Base-by-base conservation (phyloP, 306 rosid species). In the Begonia peltatifolia region DNA sequence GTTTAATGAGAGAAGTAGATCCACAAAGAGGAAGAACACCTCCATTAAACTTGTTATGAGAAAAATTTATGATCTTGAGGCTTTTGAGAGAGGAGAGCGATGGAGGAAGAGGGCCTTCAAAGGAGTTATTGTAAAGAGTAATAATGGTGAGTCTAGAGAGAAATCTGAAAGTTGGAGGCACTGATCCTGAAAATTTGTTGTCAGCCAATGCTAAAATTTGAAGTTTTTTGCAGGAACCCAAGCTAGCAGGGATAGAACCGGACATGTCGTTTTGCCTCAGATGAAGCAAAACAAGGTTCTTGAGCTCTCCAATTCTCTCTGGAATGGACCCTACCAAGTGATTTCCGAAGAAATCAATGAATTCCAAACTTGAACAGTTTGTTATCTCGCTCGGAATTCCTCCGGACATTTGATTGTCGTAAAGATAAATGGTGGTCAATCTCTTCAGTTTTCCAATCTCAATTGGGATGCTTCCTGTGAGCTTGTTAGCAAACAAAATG, bases 61-160 rank as follows among this genome's bases (percentile, higher is more conserved):
- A 90, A 62, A 90, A 76, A 42, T 90, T 85, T 65, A 90, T 83
- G 71, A 80, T 90, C 64, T 65, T 80, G 47, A 90, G 70, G 60
- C 72, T 85, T 59, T 83, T 85, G 62, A 90, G 97, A 63, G 68
- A 58, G 35, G 57, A 72, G 44, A 90, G 76, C 54, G 94, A 80
- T 20, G 59, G 13, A 12, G 95, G 94, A 58, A 90, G 83, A 72
- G 87, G 79, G 53, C 95, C 97, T 78, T 83, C 75, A 61, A 90
- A 79, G 36, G 97, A 85, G 76, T 90, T 90, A 60, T 90, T 90
- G 71, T 90, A 90, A 56, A 90, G 95, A 50, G 97, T 85, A 61
- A 90, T 53, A 54, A 75, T 78, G 54, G 62, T 66, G 22, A 90
- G 79, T 65, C 76, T 75, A 49, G 97, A 80, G 50, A 86, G 93